Evolutionary conservation across 345 rosid genomes (phyloP).

Genomic region (Excoecaria cochinchinensis): DNA sequence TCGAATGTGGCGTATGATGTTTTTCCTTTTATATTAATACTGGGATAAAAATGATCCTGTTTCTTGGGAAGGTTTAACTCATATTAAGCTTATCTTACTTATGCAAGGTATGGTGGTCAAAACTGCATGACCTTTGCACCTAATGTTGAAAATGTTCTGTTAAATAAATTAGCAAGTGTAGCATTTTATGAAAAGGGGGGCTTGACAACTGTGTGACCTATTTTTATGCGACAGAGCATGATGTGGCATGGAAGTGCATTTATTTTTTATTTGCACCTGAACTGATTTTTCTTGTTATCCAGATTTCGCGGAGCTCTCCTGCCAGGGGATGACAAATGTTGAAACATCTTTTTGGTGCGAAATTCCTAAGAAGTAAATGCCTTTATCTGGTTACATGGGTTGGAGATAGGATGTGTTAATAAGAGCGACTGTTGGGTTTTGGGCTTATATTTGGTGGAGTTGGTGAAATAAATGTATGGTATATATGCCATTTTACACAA

Average conservation of each 20-base stretch:
- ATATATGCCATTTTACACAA: slow-evolving; percentile 28
- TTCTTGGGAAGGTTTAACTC: background rate
- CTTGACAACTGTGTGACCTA: no score
- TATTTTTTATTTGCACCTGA: background rate
- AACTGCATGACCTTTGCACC: no score
- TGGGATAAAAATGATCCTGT: background rate
- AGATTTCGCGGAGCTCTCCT: slow-evolving; percentile 40
- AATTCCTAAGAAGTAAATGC: slow-evolving; percentile 40
- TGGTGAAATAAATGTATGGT: slow-evolving; percentile 33
- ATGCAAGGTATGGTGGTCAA: no score
- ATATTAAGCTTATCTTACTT: background rate
- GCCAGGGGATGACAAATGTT: slow-evolving; percentile 24
- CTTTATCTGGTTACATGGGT: slow-evolving; percentile 41
- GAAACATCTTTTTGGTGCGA: slow-evolving; percentile 33
- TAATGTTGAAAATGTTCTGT: no score
- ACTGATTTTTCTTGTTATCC: background rate
- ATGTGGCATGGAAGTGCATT: background rate
- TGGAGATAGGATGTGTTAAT: slow-evolving; percentile 41
- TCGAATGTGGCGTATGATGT: no score
- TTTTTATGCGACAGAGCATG: no score
- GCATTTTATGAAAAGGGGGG: no score
- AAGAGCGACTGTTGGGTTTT: slow-evolving; percentile 35
- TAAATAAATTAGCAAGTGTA: no score
- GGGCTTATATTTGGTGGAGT: slow-evolving; percentile 28
- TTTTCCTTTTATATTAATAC: no score